Evolutionary conservation across 2,329 filamentous ascomycete genomes (phyloP).

Genomic region (Passalora sequoiae): DNA sequence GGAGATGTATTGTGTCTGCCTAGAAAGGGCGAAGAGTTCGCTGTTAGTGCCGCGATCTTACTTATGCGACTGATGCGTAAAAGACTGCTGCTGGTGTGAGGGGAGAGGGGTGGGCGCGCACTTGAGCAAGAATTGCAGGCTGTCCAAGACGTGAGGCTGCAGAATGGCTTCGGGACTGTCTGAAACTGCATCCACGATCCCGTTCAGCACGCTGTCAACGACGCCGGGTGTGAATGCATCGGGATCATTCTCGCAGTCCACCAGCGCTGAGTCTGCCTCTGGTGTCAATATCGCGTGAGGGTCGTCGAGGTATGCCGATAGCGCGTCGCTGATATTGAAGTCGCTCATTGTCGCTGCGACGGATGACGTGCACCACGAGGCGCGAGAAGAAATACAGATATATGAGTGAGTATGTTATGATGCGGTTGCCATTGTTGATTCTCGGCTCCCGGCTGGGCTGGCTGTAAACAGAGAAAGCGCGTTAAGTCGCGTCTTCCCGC

Average conservation of each 20-base stretch:
- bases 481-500: slow-evolving; percentile 4
- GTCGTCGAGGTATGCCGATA: slow-evolving; percentile 96
- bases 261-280: slow-evolving; percentile 75
- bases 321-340: slow-evolving; percentile 94
- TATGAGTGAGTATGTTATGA: slow-evolving; percentile 6
- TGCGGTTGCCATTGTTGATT: slow-evolving; percentile 1
- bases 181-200: slow-evolving; percentile 85
- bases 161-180: slow-evolving; percentile 86
- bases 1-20: slow-evolving; percentile 74
- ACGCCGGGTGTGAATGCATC: slow-evolving; percentile 72
- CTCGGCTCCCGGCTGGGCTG: not conserved
- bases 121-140: slow-evolving; percentile 93
- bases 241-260: slow-evolving; percentile 89
- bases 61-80: slow-evolving; percentile 28
- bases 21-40: slow-evolving; percentile 61
- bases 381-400: slow-evolving; percentile 1
- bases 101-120: slow-evolving; percentile 60
- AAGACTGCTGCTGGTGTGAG: slow-evolving; percentile 27
- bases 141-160: slow-evolving; percentile 76
- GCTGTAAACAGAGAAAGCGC: slow-evolving; percentile 1
- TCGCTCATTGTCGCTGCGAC: slow-evolving; percentile 60
- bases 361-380: slow-evolving; percentile 7
- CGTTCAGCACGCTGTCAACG: slow-evolving; percentile 81
- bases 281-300: slow-evolving; percentile 75
- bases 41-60: slow-evolving; percentile 48